These are phyloP conservation scores for Chenopodium formosanum DNA, from an alignment of 148 eudicot species.

Conservation along the genomic window DNA sequence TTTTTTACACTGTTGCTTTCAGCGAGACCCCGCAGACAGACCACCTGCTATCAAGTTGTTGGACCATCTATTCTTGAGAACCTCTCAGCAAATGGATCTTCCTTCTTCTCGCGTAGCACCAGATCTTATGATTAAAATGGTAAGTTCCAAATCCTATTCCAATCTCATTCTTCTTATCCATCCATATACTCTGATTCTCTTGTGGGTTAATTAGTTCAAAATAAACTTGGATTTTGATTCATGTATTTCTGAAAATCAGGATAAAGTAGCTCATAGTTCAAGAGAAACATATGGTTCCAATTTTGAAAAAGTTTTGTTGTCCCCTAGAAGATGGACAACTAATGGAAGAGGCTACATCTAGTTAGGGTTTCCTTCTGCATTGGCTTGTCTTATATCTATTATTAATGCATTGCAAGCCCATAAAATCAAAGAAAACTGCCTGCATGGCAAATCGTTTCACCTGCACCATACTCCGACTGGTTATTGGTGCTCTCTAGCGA, in stretches of 20 bases:
- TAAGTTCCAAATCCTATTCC: constrained; percentile 3
- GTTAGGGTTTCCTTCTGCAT: constrained; percentile 36
- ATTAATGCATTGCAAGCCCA: constrained; percentile 3
- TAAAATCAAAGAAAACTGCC: neutral
- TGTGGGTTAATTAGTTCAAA: neutral
- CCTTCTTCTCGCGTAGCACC: constrained; percentile 24
- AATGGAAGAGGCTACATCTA: constrained; percentile 40
- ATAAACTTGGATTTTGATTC: neutral
- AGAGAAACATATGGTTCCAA: constrained; percentile 33
- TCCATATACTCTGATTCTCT: neutral
- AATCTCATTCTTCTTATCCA: neutral
- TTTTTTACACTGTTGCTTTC: constrained; percentile 74
- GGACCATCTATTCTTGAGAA: constrained; percentile 70
- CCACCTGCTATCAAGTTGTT: constrained; percentile 73
- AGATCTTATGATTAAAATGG: constrained; percentile 11
- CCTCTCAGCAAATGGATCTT: constrained; percentile 47
- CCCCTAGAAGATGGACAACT: constrained; percentile 28
- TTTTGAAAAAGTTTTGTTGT: constrained; percentile 31
- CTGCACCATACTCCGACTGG: neutral
- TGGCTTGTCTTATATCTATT: neutral
- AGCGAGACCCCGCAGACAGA: constrained; percentile 84
- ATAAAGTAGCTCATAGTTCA: constrained; percentile 30
- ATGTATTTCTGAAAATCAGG: constrained; percentile 37
- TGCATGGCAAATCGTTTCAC: neutral
- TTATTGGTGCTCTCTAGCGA: constrained; percentile 32